phyloP scores from a whole-genome alignment of 2,329 filamentous ascomycete species.

The Colletotrichum salicis region DNA sequence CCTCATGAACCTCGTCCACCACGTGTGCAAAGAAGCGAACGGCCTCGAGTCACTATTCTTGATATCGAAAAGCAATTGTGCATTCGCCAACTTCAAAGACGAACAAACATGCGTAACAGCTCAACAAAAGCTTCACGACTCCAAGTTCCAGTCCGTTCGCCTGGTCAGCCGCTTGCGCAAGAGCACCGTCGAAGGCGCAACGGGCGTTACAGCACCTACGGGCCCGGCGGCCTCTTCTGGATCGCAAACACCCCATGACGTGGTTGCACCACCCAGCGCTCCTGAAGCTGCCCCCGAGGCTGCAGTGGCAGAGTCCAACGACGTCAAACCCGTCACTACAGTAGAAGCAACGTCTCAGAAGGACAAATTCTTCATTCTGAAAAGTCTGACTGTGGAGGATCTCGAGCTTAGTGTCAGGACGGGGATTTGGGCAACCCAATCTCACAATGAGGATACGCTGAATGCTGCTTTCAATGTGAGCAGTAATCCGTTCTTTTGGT shows the following conservation, averaged over 20 bases:
- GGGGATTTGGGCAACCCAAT: conserved; percentile 92
- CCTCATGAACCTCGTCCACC: conserved; percentile 86
- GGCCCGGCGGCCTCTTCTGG: conserved; percentile 58
- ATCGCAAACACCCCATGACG: conserved; percentile 21
- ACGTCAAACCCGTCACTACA: not conserved
- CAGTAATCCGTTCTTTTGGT: not conserved
- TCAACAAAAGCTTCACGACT: conserved; percentile 88
- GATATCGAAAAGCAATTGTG: conserved; percentile 97
- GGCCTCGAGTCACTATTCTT: conserved; percentile 90
- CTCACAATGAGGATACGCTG: conserved; percentile 86
- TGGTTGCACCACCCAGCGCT: not conserved
- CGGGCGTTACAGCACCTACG: conserved; percentile 63
- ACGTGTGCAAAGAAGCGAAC: conserved; percentile 83
- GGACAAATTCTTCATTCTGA: conserved; percentile 91
- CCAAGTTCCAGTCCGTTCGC: conserved; percentile 84
- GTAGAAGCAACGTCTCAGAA: conserved; percentile 49
- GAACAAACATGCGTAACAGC: conserved; percentile 80
- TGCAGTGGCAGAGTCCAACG: conserved; percentile 3
- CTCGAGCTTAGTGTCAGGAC: conserved; percentile 88
- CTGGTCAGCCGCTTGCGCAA: conserved; percentile 85
- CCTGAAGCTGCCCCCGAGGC: not conserved
- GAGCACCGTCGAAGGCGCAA: conserved; percentile 57
- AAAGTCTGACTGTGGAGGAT: conserved; percentile 91
- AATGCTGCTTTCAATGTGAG: conserved; percentile 85
- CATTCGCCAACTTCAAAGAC: conserved; percentile 93